phyloP scores from a whole-genome alignment of 139 green algal species.

The Bryopsis sp. region DNA sequence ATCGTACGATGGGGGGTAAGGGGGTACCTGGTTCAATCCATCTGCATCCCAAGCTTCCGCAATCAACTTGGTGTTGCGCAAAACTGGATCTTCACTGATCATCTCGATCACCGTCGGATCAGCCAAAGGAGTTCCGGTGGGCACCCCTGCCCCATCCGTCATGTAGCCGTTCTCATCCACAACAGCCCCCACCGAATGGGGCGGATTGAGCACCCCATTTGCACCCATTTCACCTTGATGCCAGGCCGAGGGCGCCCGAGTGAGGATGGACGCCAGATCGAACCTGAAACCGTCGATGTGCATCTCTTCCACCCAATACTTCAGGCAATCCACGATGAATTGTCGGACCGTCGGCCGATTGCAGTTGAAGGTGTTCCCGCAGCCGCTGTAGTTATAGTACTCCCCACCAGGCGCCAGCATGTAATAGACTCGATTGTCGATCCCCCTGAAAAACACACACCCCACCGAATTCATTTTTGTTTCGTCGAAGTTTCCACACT shows the following conservation, averaged over 20 bases:
- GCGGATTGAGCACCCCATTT: constrained; percentile 15
- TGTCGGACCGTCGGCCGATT: constrained; percentile 87
- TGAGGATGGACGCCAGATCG: constrained; percentile 95
- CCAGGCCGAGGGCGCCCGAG: constrained; percentile 72
- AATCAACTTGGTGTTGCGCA: constrained; percentile 88
- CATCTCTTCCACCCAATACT: constrained; percentile 74
- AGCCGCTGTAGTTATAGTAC: constrained; percentile 98
- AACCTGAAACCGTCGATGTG: constrained; percentile 52
- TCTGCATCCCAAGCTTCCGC: constrained; percentile 98
- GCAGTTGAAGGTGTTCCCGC: constrained; percentile 98
- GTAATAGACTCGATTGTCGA: constrained; percentile 97
- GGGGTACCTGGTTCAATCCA: constrained; percentile 94
- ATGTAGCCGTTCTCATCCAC: constrained; percentile 41
- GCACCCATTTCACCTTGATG: constrained; percentile 34
- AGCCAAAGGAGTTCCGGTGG: constrained; percentile 80
- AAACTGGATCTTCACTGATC: constrained; percentile 85
- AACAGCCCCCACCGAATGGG: constrained; percentile 16
- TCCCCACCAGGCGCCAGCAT: constrained; percentile 90
- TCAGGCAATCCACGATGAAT: constrained; percentile 92
- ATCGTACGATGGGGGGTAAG: no score
- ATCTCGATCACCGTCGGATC: constrained; percentile 84
- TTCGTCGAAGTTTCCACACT: no score
- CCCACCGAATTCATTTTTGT: no score
- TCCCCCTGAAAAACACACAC: constrained; percentile 43
- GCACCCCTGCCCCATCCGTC: constrained; percentile 58